phyloP scores from a whole-genome alignment of 371 early-diverging fungal genomes.

The Saksenaea oblongispora region DNA sequence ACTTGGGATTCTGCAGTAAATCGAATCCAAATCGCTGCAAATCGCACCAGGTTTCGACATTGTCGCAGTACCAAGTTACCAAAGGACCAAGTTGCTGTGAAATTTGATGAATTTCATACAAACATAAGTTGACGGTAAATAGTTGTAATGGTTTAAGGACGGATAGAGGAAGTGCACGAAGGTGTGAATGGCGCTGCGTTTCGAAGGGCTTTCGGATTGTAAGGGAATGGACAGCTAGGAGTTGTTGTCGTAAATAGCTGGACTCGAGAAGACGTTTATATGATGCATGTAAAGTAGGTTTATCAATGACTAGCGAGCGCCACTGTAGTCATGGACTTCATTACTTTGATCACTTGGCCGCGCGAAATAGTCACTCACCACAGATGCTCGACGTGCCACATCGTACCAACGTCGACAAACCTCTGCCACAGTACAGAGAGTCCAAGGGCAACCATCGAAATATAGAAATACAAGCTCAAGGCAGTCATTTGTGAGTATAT shows the following conservation, averaged over 20 bases:
- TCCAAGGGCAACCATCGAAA: constrained; percentile 11
- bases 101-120: not conserved
- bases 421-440: constrained; percentile 4
- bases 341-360: not conserved
- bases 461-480: constrained; percentile 9
- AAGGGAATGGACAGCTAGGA: not conserved
- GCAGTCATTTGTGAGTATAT: constrained; percentile 6
- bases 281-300: not conserved
- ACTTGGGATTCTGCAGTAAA: not conserved
- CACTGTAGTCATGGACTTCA: constrained; percentile 3
- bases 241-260: constrained; percentile 1
- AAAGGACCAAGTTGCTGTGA: not conserved
- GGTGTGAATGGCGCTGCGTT: not conserved
- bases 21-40: not conserved
- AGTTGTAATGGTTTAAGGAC: not conserved
- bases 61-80: not conserved
- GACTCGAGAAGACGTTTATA: not conserved
- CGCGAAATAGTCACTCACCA: constrained; percentile 11
- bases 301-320: constrained; percentile 9
- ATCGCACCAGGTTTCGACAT: not conserved
- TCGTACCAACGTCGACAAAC: constrained; percentile 15
- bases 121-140: not conserved
- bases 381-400: constrained; percentile 3
- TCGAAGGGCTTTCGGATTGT: not conserved
- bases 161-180: not conserved